Conservation (phyloP, 257 asterid genomes). For the Solanum bulbocastanum region DNA sequence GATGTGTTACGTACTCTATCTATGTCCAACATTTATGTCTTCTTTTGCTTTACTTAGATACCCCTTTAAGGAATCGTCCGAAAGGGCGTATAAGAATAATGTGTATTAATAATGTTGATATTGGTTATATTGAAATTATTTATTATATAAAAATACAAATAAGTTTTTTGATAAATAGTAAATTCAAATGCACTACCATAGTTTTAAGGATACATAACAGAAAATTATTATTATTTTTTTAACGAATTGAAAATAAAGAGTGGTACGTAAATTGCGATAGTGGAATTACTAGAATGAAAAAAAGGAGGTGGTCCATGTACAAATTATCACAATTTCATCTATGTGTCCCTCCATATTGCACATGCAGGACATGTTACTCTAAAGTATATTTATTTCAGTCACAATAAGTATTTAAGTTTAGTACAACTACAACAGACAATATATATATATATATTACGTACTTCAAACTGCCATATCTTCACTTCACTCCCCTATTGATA, state of each 20-base stretch:
- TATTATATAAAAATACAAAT: no score
- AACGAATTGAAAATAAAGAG: not conserved
- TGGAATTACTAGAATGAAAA: not conserved
- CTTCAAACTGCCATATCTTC: no score
- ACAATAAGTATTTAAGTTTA: not conserved
- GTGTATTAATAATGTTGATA: no score
- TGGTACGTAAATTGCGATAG: not conserved
- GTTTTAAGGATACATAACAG: no score
- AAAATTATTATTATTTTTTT: no score
- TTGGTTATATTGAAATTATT: no score
- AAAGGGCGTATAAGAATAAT: no score
- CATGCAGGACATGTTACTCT: constrained; percentile 88
- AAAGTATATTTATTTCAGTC: not conserved
- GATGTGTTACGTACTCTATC: not conserved
- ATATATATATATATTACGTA: not conserved
- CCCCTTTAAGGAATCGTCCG: not conserved
- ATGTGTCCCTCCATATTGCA: constrained; percentile 16
- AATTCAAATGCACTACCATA: no score
- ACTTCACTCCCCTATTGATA: no score
- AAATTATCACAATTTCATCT: constrained; percentile 1
- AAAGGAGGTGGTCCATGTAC: not conserved
- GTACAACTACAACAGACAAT: not conserved
- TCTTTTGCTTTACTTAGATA: not conserved
- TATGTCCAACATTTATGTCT: not conserved
- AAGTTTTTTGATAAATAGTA: no score